Evolutionary conservation across 306 rosid genomes (phyloP).

Genomic region (Dicorynia guianensis): DNA sequence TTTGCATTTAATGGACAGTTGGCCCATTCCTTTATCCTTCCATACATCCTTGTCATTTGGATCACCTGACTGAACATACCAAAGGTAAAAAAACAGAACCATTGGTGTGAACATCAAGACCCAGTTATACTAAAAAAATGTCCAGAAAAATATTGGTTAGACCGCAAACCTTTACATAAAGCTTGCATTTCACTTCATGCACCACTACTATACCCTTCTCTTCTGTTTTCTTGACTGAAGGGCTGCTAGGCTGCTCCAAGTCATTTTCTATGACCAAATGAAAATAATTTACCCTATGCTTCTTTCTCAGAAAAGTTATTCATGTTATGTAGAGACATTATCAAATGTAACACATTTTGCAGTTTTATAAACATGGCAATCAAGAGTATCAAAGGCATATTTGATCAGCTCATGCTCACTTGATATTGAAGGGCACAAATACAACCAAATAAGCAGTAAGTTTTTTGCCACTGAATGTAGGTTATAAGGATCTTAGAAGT

Average conservation of each 20-base stretch:
- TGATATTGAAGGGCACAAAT: neutral
- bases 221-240: slow-evolving; percentile 87
- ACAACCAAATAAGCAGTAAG: no score
- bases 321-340: neutral
- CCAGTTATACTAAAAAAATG: slow-evolving; percentile 27
- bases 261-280: slow-evolving; percentile 68
- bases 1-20: slow-evolving; percentile 90
- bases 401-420: neutral
- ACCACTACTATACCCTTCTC: slow-evolving; percentile 89
- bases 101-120: slow-evolving; percentile 18
- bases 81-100: slow-evolving; percentile 27
- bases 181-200: slow-evolving; percentile 96
- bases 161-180: slow-evolving; percentile 78
- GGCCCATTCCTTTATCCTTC: slow-evolving; percentile 95
- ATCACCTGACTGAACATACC: slow-evolving; percentile 75
- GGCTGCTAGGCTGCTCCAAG: slow-evolving; percentile 88
- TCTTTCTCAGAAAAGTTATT: slow-evolving; percentile 28
- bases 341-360: neutral
- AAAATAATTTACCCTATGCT: slow-evolving; percentile 30
- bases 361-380: neutral
- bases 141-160: neutral
- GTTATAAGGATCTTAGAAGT: no score
- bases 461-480: no score
- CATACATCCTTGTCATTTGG: slow-evolving; percentile 81
- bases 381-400: neutral